Conservation (phyloP, 257 asterid genomes). For the Scutellaria barbata region DNA sequence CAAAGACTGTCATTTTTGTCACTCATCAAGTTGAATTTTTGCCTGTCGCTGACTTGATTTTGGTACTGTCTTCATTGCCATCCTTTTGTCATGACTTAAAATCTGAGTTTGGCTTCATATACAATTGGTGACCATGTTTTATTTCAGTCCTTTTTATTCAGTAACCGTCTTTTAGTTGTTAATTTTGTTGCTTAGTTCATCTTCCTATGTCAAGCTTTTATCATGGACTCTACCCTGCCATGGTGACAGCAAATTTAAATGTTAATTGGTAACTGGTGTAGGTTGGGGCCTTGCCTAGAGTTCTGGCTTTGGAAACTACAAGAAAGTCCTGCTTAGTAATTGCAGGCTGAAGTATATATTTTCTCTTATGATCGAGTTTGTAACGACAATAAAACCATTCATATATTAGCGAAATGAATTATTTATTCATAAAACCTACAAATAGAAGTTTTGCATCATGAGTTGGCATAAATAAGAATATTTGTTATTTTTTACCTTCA, state of each 20-base stretch:
- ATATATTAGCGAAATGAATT: background rate
- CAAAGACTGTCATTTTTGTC: conserved; percentile 84
- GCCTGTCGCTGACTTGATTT: conserved; percentile 91
- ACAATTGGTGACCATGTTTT: background rate
- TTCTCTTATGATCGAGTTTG: too few relatives aligned
- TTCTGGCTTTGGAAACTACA: background rate
- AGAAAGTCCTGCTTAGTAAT: too few relatives aligned
- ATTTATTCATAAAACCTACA: background rate
- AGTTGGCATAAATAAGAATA: background rate
- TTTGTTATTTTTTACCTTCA: background rate
- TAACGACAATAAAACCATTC: background rate
- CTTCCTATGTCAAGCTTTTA: background rate
- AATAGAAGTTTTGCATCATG: conserved; percentile 1
- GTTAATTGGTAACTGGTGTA: background rate
- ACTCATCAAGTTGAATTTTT: conserved; percentile 98
- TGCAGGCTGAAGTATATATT: background rate
- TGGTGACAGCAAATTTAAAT: background rate
- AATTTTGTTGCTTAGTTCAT: conserved; percentile 22
- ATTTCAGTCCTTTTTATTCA: background rate
- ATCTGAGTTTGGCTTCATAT: background rate
- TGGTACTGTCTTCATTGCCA: conserved; percentile 56
- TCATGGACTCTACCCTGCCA: conserved; percentile 3
- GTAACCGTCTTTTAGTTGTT: conserved; percentile 12
- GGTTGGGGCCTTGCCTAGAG: conserved; percentile 14
- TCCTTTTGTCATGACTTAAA: background rate